phyloP scores from a whole-genome alignment of 495 filamentous ascomycete genomes.

The Annulohypoxylon stygium region DNA sequence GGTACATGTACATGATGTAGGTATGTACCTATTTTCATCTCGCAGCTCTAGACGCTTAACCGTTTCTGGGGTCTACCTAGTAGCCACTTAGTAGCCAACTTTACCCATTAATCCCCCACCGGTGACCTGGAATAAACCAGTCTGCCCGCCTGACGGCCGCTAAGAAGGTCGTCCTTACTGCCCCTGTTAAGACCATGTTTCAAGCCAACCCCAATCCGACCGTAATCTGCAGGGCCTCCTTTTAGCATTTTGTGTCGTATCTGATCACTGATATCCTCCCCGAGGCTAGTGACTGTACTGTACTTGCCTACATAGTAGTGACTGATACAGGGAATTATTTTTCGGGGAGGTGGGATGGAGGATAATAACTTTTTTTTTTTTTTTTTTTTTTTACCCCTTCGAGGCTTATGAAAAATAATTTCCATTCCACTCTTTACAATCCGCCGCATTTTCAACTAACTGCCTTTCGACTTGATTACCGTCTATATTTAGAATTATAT shows the following conservation, averaged over 20 bases:
- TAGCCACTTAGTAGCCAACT: background rate
- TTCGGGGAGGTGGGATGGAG: conserved; percentile 16
- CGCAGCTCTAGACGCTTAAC: background rate
- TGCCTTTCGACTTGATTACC: conserved; percentile 12
- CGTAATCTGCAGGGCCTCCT: conserved; percentile 45
- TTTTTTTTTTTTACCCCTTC: conserved; percentile 12
- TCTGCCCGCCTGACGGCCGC: background rate
- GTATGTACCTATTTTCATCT: conserved; percentile 8
- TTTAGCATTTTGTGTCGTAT: conserved; percentile 39
- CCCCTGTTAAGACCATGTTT: conserved; percentile 42
- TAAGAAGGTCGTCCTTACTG: background rate
- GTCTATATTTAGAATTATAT: conserved; percentile 35
- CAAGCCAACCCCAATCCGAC: conserved; percentile 47
- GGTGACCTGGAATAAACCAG: background rate
- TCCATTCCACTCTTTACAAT: conserved; percentile 13
- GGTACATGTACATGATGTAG: no score
- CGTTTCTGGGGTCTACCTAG: background rate
- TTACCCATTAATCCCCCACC: background rate
- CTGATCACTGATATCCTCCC: conserved; percentile 33
- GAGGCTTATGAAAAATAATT: conserved; percentile 6
- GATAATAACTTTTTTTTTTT: conserved; percentile 21
- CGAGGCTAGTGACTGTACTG: conserved; percentile 23
- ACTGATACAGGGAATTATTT: conserved; percentile 23
- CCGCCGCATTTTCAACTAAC: background rate
- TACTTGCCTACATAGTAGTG: background rate